Evolutionary conservation across 2,329 filamentous ascomycete species (phyloP), one percentile per base, ranked within the genome.

Genomic region (Aspergillus caelatus): DNA sequence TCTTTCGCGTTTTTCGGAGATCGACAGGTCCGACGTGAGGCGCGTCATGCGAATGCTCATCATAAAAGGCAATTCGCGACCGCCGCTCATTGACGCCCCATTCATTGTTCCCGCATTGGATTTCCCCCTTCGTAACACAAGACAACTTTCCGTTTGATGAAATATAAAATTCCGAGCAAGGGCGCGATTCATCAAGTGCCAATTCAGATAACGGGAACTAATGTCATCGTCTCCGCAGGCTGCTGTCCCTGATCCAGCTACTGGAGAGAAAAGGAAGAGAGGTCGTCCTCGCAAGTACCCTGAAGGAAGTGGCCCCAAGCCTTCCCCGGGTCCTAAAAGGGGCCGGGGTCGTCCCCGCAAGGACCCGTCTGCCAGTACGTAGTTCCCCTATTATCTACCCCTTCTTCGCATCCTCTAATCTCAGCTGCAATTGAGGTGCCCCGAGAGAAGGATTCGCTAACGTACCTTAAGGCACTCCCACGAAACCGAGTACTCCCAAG

Each of bases 201-300:
- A 45, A 16, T 45, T 26, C 28, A n/a, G 11, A 28, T 41, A 60
- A 45, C 48, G 28, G n/a, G 26, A 48, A 64, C 61, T 67, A 58
- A 65, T 61, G 39, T 52, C 56, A 16, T 52, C 55, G 12, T 61
- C 54, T 46, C 55, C 9, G 14, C 56, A 70, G 68, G 62, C 43
- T 60, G 65, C 63, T 39, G 57, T 62, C 32, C 11, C 52, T 23
- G 52, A 55, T 48, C 71, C 72, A 21, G 65, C 68, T 58, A 71
- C 69, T 8, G 70, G 66, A 26, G 75, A 75, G 55, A 76, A 75
- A 62, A 70, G 72, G 64, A 73, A 72, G 53, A 74, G 75, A 57
- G 75, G 75, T 58, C 75, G 75, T 30, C 75, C 75, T n/a, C 71
- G 75, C 57, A 76, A 76, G 59, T 71, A 71, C 41, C 72, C 74